Conservation (phyloP, 257 asterid genomes). For the Eucommia ulmoides region DNA sequence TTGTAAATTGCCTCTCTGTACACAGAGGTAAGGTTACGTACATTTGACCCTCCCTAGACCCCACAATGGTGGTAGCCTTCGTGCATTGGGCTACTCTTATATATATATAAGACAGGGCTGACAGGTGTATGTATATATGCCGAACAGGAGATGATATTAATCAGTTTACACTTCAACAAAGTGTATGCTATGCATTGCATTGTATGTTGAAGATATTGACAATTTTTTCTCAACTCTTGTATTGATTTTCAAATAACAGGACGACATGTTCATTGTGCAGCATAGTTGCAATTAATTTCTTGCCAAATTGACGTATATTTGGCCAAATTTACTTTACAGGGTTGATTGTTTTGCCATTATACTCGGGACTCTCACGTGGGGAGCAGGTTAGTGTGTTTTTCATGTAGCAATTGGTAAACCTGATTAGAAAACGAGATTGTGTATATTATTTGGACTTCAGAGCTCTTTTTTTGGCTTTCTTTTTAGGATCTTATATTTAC, state of each 20-base stretch:
- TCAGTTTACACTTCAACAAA: no score
- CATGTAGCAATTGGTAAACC: neutral
- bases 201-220: neutral
- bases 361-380: conserved; percentile 86
- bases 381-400: conserved; percentile 54
- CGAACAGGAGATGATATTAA: no score
- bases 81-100: no score
- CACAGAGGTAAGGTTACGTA: no score
- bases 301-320: neutral
- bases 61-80: no score
- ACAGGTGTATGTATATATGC: no score
- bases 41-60: no score
- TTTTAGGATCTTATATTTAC: conserved; percentile 79
- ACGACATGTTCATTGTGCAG: neutral
- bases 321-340: conserved; percentile 35
- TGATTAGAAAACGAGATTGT: neutral
- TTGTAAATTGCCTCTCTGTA: no score
- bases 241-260: neutral
- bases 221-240: no score
- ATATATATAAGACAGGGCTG: no score
- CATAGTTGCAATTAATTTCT: neutral
- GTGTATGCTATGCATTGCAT: neutral
- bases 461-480: conserved; percentile 4
- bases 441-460: conserved; percentile 1
- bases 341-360: conserved; percentile 69